Evolutionary conservation across 768 basidiomycete species (phyloP).

Genomic region (Leccinum olivaceopallidum): DNA sequence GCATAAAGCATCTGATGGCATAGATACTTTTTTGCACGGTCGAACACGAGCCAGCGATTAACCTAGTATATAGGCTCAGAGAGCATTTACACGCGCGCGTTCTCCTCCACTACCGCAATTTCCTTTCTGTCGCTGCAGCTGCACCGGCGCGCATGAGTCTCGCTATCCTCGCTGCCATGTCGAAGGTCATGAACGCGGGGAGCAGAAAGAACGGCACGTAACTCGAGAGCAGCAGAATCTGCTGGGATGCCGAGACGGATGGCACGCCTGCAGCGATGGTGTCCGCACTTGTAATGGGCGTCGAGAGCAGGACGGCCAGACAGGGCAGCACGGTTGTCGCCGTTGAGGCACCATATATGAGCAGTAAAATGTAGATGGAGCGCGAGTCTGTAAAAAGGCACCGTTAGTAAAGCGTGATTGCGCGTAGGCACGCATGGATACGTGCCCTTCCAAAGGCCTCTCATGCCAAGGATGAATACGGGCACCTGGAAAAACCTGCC

Average conservation of each 20-base stretch:
- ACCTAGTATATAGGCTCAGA: neutral
- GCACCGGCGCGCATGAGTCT: conserved; percentile 33
- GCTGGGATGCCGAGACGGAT: conserved; percentile 52
- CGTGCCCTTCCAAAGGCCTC: conserved; percentile 57
- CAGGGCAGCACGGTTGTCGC: conserved; percentile 78
- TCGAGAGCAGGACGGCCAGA: conserved; percentile 56
- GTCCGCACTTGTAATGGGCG: conserved; percentile 42
- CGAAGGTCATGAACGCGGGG: conserved; percentile 70
- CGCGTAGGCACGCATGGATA: neutral
- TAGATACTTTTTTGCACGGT: neutral
- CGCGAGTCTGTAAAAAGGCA: conserved; percentile 41
- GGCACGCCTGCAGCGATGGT: conserved; percentile 32
- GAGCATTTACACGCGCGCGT: neutral
- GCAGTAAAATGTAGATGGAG: conserved; percentile 59
- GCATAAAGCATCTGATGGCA: neutral
- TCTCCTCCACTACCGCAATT: conserved; percentile 13
- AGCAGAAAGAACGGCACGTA: conserved; percentile 79
- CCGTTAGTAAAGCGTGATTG: neutral
- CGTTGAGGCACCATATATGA: conserved; percentile 76
- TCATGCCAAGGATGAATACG: conserved; percentile 68
- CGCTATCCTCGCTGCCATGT: conserved; percentile 55
- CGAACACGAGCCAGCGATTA: neutral
- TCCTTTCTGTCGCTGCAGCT: conserved; percentile 12
- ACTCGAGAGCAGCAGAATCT: conserved; percentile 56
- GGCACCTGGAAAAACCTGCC: conserved; percentile 68